These are phyloP conservation scores for Aleurites moluccanus DNA, from an alignment of 441 rosid species.

Conservation along the genomic window DNA sequence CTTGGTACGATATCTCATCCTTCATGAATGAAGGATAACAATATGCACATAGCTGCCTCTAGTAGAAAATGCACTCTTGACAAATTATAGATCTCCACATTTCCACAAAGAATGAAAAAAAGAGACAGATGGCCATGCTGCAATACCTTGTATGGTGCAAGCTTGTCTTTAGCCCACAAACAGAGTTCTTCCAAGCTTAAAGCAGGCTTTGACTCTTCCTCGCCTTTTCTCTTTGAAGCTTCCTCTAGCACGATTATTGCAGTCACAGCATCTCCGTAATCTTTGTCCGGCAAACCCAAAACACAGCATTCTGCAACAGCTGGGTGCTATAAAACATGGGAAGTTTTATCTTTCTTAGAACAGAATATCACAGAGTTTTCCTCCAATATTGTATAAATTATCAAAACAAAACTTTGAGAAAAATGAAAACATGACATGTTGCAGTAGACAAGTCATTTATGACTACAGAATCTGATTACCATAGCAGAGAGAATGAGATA, in stretches of 20 bases:
- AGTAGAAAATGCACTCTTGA: not conserved
- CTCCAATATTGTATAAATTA: not conserved
- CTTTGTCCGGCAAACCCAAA: slow-evolving; percentile 86
- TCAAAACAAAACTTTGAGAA: not conserved
- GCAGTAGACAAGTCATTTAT: slow-evolving; percentile 1
- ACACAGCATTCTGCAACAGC: slow-evolving; percentile 84
- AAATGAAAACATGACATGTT: slow-evolving; percentile 8
- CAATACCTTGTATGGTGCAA: slow-evolving; percentile 96
- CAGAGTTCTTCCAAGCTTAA: slow-evolving; percentile 78
- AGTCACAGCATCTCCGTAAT: slow-evolving; percentile 79
- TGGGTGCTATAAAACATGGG: slow-evolving; percentile 63
- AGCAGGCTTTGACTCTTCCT: slow-evolving; percentile 49
- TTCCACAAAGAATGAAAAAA: not conserved
- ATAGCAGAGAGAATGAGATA: not conserved
- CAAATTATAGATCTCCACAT: not conserved
- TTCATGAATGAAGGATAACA: not conserved
- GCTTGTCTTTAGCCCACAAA: slow-evolving; percentile 89
- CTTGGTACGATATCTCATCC: not conserved
- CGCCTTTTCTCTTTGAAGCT: slow-evolving; percentile 46
- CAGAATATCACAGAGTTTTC: not conserved
- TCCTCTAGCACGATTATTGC: slow-evolving; percentile 69
- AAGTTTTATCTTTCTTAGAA: slow-evolving; percentile 15
- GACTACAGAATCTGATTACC: not conserved
- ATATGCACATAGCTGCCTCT: not conserved
- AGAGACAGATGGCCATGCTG: slow-evolving; percentile 8